phyloP scores from a whole-genome alignment of 768 basidiomycete species.

The Lanmaoa pseudosensibilis region DNA sequence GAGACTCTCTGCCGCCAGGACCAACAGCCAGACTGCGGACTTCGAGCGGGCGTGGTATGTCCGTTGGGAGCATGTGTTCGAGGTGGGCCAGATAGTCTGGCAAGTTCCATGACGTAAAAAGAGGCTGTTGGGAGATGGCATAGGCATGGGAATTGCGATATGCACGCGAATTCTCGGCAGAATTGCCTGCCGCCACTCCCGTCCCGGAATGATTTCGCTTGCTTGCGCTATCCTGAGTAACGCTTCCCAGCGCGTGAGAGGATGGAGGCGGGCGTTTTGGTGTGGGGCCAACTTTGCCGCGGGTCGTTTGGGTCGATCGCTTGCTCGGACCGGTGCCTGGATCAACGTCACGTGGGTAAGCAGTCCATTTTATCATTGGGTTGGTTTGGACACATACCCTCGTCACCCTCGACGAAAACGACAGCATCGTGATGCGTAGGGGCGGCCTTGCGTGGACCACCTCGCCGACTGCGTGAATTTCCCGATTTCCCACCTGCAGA shows the following conservation, averaged over 20 bases:
- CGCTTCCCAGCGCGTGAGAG: constrained; percentile 33
- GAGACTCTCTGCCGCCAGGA: constrained; percentile 47
- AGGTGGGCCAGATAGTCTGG: constrained; percentile 93
- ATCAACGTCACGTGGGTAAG: constrained; percentile 39
- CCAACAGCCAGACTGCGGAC: constrained; percentile 54
- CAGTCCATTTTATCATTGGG: constrained; percentile 13
- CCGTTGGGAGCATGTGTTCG: constrained; percentile 76
- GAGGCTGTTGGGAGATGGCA: constrained; percentile 73
- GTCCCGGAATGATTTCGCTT: constrained; percentile 49
- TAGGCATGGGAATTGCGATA: constrained; percentile 81
- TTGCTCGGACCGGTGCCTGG: constrained; percentile 37
- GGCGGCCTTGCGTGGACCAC: constrained; percentile 30
- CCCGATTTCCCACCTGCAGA: constrained; percentile 26
- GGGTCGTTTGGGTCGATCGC: constrained; percentile 42
- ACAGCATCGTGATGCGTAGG: constrained; percentile 24
- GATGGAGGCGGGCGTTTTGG: constrained; percentile 34
- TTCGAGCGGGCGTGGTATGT: constrained; percentile 71
- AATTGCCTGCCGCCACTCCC: constrained; percentile 36
- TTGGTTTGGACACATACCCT: constrained; percentile 47
- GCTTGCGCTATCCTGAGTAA: constrained; percentile 44
- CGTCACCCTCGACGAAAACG: constrained; percentile 53
- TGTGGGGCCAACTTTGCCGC: constrained; percentile 32
- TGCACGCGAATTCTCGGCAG: constrained; percentile 56
- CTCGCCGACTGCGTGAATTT: constrained; percentile 31
- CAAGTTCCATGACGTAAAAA: constrained; percentile 84